Evolutionary conservation across 1,284 basidiomycete species (phyloP).

Genomic region (Cutaneotrichosporon mucoides): DNA sequence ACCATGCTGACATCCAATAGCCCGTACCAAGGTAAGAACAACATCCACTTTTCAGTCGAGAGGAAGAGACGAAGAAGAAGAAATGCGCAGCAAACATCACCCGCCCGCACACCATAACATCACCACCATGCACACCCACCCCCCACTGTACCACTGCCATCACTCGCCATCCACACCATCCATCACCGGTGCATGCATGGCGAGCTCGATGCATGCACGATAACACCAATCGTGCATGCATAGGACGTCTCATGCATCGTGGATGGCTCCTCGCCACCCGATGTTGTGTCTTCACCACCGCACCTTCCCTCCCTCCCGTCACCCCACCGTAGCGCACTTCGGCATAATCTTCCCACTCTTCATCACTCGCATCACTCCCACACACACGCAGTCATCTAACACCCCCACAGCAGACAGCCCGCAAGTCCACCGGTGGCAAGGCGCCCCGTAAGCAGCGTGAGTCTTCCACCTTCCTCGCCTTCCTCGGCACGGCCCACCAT

Average conservation of each 20-base stretch:
- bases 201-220: neutral
- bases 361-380: neutral
- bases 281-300: neutral
- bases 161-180: conserved; percentile 6
- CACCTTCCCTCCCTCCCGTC: neutral
- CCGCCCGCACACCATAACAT: neutral
- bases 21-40: conserved; percentile 22
- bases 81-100: neutral
- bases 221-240: neutral
- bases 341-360: too few species aligned
- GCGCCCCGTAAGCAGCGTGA: conserved; percentile 56
- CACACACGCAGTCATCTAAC: conserved; percentile 1
- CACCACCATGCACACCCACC: neutral
- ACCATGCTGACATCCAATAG: conserved; percentile 13
- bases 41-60: too few species aligned
- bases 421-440: conserved; percentile 61
- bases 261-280: neutral
- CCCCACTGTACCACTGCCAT: too few species aligned
- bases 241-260: neutral
- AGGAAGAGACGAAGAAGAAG: neutral
- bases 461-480: conserved; percentile 11
- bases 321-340: too few species aligned
- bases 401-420: conserved; percentile 57
- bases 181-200: neutral
- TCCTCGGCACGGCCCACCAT: too few species aligned